Conservation (phyloP, 1,284 basidiomycete genomes). For the Puccinia triticina region DNA sequence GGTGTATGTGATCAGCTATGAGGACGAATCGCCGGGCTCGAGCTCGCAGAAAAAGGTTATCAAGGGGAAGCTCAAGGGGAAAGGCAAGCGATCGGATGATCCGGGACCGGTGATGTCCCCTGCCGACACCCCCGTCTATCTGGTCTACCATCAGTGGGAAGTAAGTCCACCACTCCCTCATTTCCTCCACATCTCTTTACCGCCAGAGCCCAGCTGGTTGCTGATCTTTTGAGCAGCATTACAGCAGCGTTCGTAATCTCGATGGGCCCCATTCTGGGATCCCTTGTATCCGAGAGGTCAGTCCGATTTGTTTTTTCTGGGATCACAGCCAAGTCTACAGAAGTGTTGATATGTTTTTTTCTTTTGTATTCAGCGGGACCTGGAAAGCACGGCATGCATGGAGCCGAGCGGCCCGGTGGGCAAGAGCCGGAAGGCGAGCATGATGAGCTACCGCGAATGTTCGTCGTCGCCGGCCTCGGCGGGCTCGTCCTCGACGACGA, state of each 20-base stretch:
- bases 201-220: constrained; percentile 71
- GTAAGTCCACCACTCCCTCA: constrained; percentile 38
- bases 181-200: constrained; percentile 55
- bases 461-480: not conserved
- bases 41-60: constrained; percentile 47
- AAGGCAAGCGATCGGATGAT: constrained; percentile 33
- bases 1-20: constrained; percentile 60
- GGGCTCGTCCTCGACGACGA: not conserved
- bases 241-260: constrained; percentile 84
- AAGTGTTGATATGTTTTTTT: no score
- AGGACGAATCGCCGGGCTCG: constrained; percentile 54
- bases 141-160: constrained; percentile 57
- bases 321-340: not conserved
- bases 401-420: not conserved
- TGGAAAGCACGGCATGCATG: not conserved
- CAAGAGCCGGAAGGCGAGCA: not conserved
- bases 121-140: constrained; percentile 50
- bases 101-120: not conserved
- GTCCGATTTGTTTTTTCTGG: not conserved
- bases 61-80: constrained; percentile 50
- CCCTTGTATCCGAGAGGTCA: constrained; percentile 69
- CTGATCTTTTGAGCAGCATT: constrained; percentile 67
- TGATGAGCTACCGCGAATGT: not conserved
- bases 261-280: constrained; percentile 79
- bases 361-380: not conserved